phyloP scores from a whole-genome alignment of 129 eudicot genomes.

The Helianthus tuberosus region DNA sequence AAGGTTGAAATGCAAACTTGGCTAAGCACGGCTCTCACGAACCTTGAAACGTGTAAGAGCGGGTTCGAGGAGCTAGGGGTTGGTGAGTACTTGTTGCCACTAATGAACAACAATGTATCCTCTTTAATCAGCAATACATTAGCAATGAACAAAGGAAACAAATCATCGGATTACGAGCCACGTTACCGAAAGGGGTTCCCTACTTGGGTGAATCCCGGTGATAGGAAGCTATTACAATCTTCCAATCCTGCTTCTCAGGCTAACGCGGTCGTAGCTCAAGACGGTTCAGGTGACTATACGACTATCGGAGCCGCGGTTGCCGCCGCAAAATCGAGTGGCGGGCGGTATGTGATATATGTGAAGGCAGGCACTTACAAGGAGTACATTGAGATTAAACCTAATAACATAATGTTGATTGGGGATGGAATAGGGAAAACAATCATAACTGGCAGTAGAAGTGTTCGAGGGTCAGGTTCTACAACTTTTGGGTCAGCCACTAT shows the following conservation, averaged over 20 bases:
- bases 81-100: constrained; percentile 40
- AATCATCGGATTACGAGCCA: not conserved
- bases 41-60: constrained; percentile 53
- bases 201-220: constrained; percentile 51
- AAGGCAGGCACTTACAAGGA: constrained; percentile 64
- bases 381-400: constrained; percentile 41
- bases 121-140: constrained; percentile 57
- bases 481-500: constrained; percentile 66
- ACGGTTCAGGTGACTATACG: constrained; percentile 63
- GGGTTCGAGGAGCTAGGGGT: constrained; percentile 59
- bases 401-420: constrained; percentile 67
- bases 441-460: constrained; percentile 77
- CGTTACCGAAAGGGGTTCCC: constrained; percentile 51
- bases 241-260: constrained; percentile 36
- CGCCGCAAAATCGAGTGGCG: constrained; percentile 47
- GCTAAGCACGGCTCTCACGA: constrained; percentile 72
- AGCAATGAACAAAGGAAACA: constrained; percentile 46
- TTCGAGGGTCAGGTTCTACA: constrained; percentile 63
- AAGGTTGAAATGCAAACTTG: constrained; percentile 62
- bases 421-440: constrained; percentile 86
- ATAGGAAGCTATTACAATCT: constrained; percentile 58
- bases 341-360: constrained; percentile 61
- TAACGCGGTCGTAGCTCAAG: constrained; percentile 73
- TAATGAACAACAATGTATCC: constrained; percentile 49
- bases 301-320: constrained; percentile 63